Percentiles rank a stretch among this genome's conserved stretches.
phyloP scores from a whole-genome alignment of 495 filamentous ascomycete species.

The Choiromyces venosus region DNA sequence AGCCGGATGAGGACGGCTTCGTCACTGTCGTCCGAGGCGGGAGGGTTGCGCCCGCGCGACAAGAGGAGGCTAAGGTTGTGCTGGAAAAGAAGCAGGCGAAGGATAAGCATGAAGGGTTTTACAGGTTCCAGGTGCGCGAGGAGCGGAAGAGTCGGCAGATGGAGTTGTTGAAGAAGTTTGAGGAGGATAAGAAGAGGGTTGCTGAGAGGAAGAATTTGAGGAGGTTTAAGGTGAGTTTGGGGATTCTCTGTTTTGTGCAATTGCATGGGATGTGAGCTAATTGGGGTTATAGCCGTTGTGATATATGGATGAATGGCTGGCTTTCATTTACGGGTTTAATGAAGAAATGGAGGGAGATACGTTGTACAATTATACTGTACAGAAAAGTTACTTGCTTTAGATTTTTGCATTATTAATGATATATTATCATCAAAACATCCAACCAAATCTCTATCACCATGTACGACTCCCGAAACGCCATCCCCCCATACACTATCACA shows the following conservation, averaged over 20 bases:
- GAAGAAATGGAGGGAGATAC: neutral
- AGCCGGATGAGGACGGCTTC: conserved; percentile 93
- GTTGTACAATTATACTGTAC: neutral
- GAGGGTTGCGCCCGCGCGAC: conserved; percentile 63
- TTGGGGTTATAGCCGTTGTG: conserved; percentile 20
- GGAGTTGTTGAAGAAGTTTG: conserved; percentile 60
- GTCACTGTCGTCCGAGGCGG: conserved; percentile 80
- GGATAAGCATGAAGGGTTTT: conserved; percentile 72
- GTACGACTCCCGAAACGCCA: neutral
- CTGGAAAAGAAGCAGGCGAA: conserved; percentile 65
- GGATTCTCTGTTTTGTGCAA: neutral
- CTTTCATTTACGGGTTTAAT: neutral
- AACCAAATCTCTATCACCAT: neutral
- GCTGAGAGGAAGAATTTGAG: conserved; percentile 54
- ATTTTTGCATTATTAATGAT: neutral
- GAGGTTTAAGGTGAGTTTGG: conserved; percentile 45
- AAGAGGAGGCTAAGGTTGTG: conserved; percentile 67
- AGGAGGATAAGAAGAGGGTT: conserved; percentile 60
- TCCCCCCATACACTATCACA: neutral
- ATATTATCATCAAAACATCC: neutral
- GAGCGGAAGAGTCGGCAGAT: conserved; percentile 75
- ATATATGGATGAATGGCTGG: neutral
- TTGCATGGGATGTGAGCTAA: neutral
- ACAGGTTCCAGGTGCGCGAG: conserved; percentile 88
- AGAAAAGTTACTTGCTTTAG: neutral